These are phyloP conservation scores for Microdochium paspali DNA, from an alignment of 2,329 filamentous ascomycete genomes.

Conservation along the genomic window DNA sequence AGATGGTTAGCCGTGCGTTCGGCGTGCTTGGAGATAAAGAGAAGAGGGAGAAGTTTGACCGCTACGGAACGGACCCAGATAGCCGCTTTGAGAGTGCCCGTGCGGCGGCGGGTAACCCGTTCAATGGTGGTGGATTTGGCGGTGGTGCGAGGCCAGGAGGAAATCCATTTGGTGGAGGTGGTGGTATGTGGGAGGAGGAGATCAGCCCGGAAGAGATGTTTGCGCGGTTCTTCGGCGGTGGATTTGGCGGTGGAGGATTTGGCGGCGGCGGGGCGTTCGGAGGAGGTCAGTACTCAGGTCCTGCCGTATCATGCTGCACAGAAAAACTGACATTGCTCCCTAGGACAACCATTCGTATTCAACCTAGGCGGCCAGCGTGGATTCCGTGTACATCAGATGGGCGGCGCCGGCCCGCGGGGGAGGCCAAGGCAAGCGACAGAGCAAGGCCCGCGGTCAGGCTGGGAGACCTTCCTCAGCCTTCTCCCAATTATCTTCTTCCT, in stretches of 20 bases:
- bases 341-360: constrained; percentile 84
- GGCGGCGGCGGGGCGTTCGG: constrained; percentile 48
- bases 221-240: constrained; percentile 88
- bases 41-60: constrained; percentile 82
- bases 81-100: constrained; percentile 65
- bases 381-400: constrained; percentile 91
- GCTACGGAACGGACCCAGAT: constrained; percentile 86
- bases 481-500: constrained; percentile 87
- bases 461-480: constrained; percentile 61
- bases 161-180: constrained; percentile 26
- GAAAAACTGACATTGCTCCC: constrained; percentile 24
- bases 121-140: constrained; percentile 40
- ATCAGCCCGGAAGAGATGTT: constrained; percentile 97
- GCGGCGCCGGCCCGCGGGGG: constrained; percentile 65
- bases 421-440: constrained; percentile 59
- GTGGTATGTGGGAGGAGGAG: constrained; percentile 74
- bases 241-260: constrained; percentile 54
- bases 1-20: constrained; percentile 92
- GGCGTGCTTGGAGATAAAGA: constrained; percentile 88
- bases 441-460: constrained; percentile 38
- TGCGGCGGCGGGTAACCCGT: constrained; percentile 44
- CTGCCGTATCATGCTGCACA: neutral
- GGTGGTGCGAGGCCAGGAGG: constrained; percentile 30
- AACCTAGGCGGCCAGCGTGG: constrained; percentile 89
- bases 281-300: constrained; percentile 21